Evolutionary conservation across 106 monocot genomes (phyloP).

Genomic region (Phalaenopsis aphrodite): DNA sequence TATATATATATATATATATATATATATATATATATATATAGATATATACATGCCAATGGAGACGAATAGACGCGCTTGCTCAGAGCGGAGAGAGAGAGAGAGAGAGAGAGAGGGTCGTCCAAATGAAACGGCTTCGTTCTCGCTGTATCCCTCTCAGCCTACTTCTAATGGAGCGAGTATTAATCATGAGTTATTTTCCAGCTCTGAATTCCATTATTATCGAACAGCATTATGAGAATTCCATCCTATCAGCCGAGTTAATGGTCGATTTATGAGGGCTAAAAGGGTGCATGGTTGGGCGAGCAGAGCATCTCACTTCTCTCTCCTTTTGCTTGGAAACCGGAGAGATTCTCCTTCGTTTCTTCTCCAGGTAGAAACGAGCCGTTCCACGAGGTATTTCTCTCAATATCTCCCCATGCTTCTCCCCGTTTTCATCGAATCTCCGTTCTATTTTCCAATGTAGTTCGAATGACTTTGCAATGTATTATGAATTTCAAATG

Average conservation of each 20-base stretch:
- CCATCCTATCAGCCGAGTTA: neutral
- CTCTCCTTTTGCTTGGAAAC: neutral
- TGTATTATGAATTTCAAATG: neutral
- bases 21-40: no score
- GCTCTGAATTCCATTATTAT: neutral
- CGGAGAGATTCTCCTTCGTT: neutral
- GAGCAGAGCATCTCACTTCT: neutral
- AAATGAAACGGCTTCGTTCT: neutral
- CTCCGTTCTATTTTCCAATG: neutral
- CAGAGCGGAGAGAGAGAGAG: no score
- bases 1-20: no score
- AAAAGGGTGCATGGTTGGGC: neutral
- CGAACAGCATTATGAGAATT: neutral
- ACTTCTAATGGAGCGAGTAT: constrained; percentile 1
- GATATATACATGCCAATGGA: no score
- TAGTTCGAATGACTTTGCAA: neutral
- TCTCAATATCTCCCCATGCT: neutral
- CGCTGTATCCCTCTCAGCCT: neutral
- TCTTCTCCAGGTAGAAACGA: neutral
- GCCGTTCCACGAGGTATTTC: neutral
- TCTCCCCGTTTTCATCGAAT: neutral
- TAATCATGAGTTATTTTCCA: constrained; percentile 1
- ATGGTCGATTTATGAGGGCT: neutral
- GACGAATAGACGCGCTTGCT: no score
- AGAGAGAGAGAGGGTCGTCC: no score